These are phyloP conservation scores for Cyclotella atomus DNA, from an alignment of 108 stramenopile genomes.

Conservation along the genomic window DNA sequence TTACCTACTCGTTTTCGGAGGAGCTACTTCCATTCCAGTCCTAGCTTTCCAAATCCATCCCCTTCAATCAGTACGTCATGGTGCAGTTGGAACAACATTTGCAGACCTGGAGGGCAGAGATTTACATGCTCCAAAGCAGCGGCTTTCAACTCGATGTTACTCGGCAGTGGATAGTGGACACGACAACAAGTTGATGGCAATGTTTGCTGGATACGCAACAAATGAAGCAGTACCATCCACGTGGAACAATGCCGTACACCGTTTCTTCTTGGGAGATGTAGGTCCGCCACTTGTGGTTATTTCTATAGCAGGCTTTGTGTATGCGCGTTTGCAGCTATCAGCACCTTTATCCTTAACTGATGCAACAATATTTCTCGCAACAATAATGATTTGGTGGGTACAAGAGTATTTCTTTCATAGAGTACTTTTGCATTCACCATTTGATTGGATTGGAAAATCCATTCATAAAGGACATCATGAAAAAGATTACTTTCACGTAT, in stretches of 20 bases:
- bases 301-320: slow-evolving; percentile 29
- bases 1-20: too few relatives aligned
- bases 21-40: too few relatives aligned
- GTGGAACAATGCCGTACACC: slow-evolving; percentile 32
- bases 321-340: slow-evolving; percentile 22
- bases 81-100: too few relatives aligned
- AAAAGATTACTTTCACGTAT: slow-evolving; percentile 65
- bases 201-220: background rate
- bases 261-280: slow-evolving; percentile 38
- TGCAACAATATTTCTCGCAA: slow-evolving; percentile 25
- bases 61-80: too few relatives aligned
- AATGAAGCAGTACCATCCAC: slow-evolving; percentile 36
- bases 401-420: slow-evolving; percentile 70
- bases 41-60: too few relatives aligned
- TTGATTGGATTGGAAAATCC: slow-evolving; percentile 67
- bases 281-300: slow-evolving; percentile 50
- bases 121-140: too few relatives aligned
- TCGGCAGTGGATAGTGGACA: background rate
- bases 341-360: slow-evolving; percentile 28
- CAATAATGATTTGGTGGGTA: slow-evolving; percentile 64
- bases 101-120: too few relatives aligned
- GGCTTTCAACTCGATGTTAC: background rate
- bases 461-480: slow-evolving; percentile 68
- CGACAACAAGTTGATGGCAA: background rate
- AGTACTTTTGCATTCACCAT: slow-evolving; percentile 57